Conservation (phyloP, 177 flowering plant genomes). For the Tripterygium wilfordii region DNA sequence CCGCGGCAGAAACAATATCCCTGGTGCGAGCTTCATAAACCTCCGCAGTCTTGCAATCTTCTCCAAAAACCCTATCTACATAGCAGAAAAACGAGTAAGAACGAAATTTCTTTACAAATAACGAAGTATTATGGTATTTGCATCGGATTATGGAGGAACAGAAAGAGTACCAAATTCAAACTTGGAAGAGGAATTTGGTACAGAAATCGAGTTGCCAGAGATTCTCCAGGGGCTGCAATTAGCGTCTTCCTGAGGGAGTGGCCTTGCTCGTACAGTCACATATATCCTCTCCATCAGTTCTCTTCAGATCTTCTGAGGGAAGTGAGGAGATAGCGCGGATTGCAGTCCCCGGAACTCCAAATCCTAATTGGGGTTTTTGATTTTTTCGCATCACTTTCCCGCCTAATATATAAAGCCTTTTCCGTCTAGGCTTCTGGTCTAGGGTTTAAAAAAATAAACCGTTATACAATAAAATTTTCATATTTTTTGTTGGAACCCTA, state of each 20-base stretch:
- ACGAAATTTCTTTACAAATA: too few species aligned
- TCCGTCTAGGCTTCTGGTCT: too few species aligned
- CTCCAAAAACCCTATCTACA: conserved; percentile 68
- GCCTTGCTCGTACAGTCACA: conserved; percentile 76
- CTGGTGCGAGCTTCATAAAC: conserved; percentile 68
- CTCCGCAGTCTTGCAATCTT: conserved; percentile 57
- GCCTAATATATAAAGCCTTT: too few species aligned
- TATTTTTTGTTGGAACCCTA: too few species aligned
- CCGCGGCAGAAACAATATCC: conserved; percentile 83
- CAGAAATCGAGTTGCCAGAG: conserved; percentile 61
- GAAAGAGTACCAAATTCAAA: conserved; percentile 72
- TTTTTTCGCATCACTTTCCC: too few species aligned
- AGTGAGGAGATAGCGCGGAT: not conserved
- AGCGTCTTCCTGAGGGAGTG: conserved; percentile 75
- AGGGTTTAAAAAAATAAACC: too few species aligned
- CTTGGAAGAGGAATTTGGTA: conserved; percentile 45
- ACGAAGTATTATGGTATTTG: too few species aligned
- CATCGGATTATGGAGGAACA: not conserved
- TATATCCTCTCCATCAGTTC: conserved; percentile 96
- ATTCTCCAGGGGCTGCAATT: conserved; percentile 80
- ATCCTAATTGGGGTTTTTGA: too few species aligned
- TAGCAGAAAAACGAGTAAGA: too few species aligned
- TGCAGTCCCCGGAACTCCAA: not conserved
- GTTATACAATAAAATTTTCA: too few species aligned
- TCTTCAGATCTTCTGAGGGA: not conserved